phyloP scores from a whole-genome alignment of 1,284 basidiomycete species.

The Puccinia hordei region DNA sequence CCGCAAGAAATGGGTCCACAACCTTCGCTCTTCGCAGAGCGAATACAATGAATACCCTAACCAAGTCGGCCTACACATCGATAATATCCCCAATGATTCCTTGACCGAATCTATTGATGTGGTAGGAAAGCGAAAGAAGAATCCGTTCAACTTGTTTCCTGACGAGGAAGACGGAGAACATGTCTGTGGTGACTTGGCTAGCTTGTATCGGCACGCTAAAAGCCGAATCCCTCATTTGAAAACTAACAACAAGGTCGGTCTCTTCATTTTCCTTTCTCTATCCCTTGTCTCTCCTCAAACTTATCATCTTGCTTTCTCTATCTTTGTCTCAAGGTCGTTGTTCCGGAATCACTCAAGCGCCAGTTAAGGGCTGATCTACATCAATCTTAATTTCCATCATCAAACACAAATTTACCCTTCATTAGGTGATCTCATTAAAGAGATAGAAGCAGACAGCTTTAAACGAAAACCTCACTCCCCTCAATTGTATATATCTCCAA shows the following conservation, averaged over 20 bases:
- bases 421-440: no score
- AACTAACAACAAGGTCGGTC: slow-evolving; percentile 6
- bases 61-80: slow-evolving; percentile 42
- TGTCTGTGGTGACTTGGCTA: slow-evolving; percentile 49
- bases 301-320: no score
- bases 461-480: no score
- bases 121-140: neutral
- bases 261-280: neutral
- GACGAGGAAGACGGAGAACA: slow-evolving; percentile 50
- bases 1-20: slow-evolving; percentile 51
- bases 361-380: no score
- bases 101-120: neutral
- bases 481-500: no score
- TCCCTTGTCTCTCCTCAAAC: no score
- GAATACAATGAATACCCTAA: slow-evolving; percentile 49
- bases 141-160: neutral
- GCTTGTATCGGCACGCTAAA: slow-evolving; percentile 41
- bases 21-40: slow-evolving; percentile 39
- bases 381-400: no score
- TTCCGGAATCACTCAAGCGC: no score
- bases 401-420: no score
- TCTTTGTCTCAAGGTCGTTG: no score
- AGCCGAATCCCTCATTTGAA: slow-evolving; percentile 1
- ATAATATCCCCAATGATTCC: neutral
- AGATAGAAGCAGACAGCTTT: no score